Evolutionary conservation across 179 eudicot genomes (phyloP).

Genomic region (Carnegiea gigantea): DNA sequence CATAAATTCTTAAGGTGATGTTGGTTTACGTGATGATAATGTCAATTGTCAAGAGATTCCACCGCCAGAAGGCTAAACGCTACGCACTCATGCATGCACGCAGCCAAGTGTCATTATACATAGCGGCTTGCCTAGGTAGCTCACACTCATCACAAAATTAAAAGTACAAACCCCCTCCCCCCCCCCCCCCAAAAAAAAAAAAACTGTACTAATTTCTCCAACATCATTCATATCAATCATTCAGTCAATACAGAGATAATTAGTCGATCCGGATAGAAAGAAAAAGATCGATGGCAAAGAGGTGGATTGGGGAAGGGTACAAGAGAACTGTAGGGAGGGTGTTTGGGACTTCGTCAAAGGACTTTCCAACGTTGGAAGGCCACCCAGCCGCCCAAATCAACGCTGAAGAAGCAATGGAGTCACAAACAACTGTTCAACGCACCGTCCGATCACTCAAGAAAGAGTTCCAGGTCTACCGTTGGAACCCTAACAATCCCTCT

Average conservation of each 20-base stretch:
- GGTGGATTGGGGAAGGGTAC: conserved; percentile 8
- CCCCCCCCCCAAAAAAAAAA: too few species aligned
- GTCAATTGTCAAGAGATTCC: too few species aligned
- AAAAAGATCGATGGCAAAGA: conserved; percentile 18
- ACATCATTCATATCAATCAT: too few species aligned
- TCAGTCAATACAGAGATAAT: too few species aligned
- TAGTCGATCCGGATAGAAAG: neutral
- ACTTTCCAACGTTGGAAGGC: conserved; percentile 48
- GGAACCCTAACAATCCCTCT: conserved; percentile 61
- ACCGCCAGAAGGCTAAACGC: neutral
- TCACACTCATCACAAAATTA: neutral
- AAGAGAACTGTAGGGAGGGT: neutral
- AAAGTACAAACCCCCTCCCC: too few species aligned
- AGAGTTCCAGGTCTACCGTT: conserved; percentile 67
- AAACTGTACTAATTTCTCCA: too few species aligned
- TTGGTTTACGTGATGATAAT: too few species aligned
- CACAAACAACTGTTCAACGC: conserved; percentile 23
- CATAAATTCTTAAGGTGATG: too few species aligned
- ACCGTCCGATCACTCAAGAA: conserved; percentile 26
- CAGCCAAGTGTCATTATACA: conserved; percentile 18
- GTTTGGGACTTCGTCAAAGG: neutral
- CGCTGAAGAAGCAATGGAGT: conserved; percentile 40
- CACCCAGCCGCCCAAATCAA: conserved; percentile 56
- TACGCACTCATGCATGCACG: conserved; percentile 25
- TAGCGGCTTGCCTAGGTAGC: neutral